Conservation (phyloP, 31 red algal genomes). For the Porphyra umbilicalis region DNA sequence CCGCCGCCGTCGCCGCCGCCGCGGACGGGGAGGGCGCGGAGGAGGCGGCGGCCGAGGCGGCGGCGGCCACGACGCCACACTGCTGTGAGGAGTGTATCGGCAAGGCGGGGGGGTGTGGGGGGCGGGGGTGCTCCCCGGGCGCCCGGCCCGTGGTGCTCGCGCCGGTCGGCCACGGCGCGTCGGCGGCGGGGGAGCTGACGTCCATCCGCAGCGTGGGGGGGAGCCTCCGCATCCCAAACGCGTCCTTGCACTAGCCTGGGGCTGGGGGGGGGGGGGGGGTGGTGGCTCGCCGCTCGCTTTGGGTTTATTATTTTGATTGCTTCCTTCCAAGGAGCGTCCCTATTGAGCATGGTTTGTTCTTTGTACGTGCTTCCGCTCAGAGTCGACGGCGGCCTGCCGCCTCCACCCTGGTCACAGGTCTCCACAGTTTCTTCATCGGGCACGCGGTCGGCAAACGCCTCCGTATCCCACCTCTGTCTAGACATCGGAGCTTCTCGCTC, state of each 20-base stretch:
- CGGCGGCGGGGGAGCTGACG: not conserved
- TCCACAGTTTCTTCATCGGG: too few relatives aligned
- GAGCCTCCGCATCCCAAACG: not conserved
- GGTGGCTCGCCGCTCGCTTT: too few relatives aligned
- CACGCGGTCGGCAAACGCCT: too few relatives aligned
- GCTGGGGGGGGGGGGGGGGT: not conserved
- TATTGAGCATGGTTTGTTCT: too few relatives aligned
- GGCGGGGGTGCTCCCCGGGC: not conserved
- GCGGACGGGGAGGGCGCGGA: not conserved
- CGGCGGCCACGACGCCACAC: not conserved
- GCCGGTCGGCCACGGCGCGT: not conserved
- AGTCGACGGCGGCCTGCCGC: too few relatives aligned
- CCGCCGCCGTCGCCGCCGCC: not conserved
- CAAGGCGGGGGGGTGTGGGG: not conserved
- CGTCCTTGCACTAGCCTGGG: not conserved
- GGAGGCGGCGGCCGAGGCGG: not conserved
- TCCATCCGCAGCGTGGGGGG: not conserved
- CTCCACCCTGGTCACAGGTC: too few relatives aligned
- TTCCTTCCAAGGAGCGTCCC: too few relatives aligned
- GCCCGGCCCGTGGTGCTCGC: not conserved
- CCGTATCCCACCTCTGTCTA: too few relatives aligned
- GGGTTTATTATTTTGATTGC: too few relatives aligned
- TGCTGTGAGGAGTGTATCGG: not conserved
- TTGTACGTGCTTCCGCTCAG: too few relatives aligned
- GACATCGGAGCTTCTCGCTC: too few relatives aligned